A percentile compares a stretch with the other conserved stretches of the same genome.
These are phyloP conservation scores for Oxytropis ochrocephala DNA, from an alignment of 306 rosid genomes.

Conservation along the genomic window DNA sequence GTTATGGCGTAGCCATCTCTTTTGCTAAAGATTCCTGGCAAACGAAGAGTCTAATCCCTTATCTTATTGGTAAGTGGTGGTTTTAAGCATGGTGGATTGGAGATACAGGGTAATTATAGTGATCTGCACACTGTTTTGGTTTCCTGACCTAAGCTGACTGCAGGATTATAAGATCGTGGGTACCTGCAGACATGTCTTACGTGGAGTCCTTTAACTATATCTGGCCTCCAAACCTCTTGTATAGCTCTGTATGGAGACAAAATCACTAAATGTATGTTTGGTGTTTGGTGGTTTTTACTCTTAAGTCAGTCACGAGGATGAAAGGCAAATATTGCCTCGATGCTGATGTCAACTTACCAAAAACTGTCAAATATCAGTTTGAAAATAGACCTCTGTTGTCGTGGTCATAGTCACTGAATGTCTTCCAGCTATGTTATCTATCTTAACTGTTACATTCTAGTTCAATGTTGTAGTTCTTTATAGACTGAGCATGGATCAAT, in stretches of 20 bases:
- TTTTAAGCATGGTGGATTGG: slow-evolving; percentile 11
- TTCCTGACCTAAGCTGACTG: slow-evolving; percentile 14
- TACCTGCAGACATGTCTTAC: background rate
- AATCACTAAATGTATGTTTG: slow-evolving; percentile 3
- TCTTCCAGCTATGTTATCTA: background rate
- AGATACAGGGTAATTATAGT: slow-evolving; percentile 16
- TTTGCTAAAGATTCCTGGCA: background rate
- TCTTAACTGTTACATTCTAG: background rate
- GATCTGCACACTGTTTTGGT: slow-evolving; percentile 12
- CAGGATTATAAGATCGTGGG: slow-evolving; percentile 13
- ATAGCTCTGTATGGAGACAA: slow-evolving; percentile 29
- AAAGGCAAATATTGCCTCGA: too few relatives aligned
- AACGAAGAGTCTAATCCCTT: background rate
- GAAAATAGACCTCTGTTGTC: slow-evolving; percentile 3
- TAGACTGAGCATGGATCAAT: background rate
- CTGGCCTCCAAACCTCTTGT: slow-evolving; percentile 20
- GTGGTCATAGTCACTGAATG: background rate
- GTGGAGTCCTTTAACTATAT: slow-evolving; percentile 18
- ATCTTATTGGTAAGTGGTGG: slow-evolving; percentile 1
- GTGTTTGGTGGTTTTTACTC: background rate
- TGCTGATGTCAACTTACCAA: background rate
- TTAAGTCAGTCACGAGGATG: slow-evolving; percentile 9
- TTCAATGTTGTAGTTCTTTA: slow-evolving; percentile 5
- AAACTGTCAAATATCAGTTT: background rate
- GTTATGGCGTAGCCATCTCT: background rate